Evolutionary conservation across 1,139 yeast genomes (phyloP), one percentile per base, ranked within the genome.

Genomic region (Candida sanyaensis): DNA sequence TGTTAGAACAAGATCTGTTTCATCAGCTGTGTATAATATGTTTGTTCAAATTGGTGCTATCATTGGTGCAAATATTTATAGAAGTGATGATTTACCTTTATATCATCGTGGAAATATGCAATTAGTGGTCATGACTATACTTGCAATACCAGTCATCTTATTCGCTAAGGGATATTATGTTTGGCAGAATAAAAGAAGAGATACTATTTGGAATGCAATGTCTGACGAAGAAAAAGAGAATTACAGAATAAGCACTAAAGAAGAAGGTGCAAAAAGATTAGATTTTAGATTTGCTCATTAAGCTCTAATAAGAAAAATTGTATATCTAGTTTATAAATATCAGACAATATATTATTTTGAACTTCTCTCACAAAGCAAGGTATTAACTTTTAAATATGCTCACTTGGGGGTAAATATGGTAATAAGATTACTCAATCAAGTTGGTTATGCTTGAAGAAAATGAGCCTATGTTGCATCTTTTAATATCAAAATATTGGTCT

Each of bases 21-120:
- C 83, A 7, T 47, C 57, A 2, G 84, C 90, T 0, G 50, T 84
- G 34, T 83, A 82, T 61, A 86, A 84, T 58, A 83, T 84, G 68
- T 72, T 72, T 54, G 83, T 80, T 1, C 90, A 85, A 61, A 61
- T 78, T 1, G 84, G 84, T 1, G 63, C 68, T 41, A 78, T 84
- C 46, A 68, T 77, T 7, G 67, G 78, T 2, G 67, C 80, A 10
- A 79, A 83, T 55, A 71, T 84, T 26, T 86, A 84, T 61, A 70
- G 83, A 47, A 61, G 63, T 0, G 76, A 73, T 43, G 91, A 86
- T 59, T 73, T 73, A 27, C 91, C 91, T 1, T 57, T 68, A 27
- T 86, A 84, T 59, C 71, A 70, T 43, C 63, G 78, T 26, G 91
- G 89, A 24, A 83, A 84, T 37, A 48, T 55, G 49, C 57, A 50